These are phyloP conservation scores for Cladosporium phlei DNA, from an alignment of 2,329 filamentous ascomycete genomes.

Conservation along the genomic window DNA sequence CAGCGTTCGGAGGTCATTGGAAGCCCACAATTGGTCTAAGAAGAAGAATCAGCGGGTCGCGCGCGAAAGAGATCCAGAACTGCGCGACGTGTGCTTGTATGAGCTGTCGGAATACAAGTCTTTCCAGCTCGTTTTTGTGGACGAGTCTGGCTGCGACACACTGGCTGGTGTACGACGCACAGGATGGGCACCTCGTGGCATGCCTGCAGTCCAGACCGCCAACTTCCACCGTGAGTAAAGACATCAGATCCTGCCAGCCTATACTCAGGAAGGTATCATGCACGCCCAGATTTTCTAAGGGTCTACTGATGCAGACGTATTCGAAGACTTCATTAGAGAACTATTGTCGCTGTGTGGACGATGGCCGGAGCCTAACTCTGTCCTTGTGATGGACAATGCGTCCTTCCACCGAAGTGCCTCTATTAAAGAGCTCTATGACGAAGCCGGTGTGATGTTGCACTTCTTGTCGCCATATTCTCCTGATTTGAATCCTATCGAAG, in stretches of 20 bases:
- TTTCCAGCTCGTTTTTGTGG: constrained; percentile 14
- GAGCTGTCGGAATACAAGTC: constrained; percentile 8
- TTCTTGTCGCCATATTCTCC: constrained; percentile 18
- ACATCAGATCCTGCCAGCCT: constrained; percentile 12
- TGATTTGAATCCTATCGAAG: constrained; percentile 18
- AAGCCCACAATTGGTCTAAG: neutral
- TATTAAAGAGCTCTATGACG: constrained; percentile 12
- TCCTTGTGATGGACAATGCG: constrained; percentile 5
- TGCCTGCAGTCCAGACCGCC: constrained; percentile 7
- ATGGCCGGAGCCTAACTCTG: constrained; percentile 12
- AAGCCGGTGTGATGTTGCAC: constrained; percentile 9
- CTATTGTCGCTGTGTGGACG: constrained; percentile 6
- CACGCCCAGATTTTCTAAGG: constrained; percentile 6
- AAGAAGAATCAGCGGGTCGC: constrained; percentile 2
- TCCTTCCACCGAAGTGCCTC: constrained; percentile 1
- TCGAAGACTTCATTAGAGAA: constrained; percentile 6
- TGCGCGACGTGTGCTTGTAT: constrained; percentile 8
- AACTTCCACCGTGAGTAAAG: constrained; percentile 11
- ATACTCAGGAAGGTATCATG: constrained; percentile 7
- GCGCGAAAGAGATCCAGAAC: neutral
- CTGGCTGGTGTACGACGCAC: constrained; percentile 8
- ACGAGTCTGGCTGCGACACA: constrained; percentile 11
- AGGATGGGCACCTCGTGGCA: constrained; percentile 9
- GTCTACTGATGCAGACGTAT: constrained; percentile 1
- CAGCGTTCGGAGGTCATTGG: neutral